Base-by-base conservation (phyloP, 2,329 filamentous ascomycete species). In the Penicillium expansum region DNA sequence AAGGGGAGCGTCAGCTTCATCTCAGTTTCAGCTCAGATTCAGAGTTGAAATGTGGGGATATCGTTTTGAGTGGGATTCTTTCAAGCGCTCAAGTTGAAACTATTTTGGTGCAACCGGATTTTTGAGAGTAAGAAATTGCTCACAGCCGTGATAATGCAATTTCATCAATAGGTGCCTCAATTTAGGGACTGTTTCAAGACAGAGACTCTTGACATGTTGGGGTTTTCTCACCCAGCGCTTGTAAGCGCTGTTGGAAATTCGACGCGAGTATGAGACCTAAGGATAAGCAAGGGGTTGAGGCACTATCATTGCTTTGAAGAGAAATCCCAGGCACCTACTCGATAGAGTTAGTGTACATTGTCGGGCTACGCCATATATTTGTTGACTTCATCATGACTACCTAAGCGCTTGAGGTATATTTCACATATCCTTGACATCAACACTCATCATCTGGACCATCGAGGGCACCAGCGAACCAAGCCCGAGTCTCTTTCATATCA, bases 341-440 rank as follows among this genome's bases (percentile, higher is more conserved):
- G 18, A 39, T 14, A 22, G 5, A 13, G 2, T 41, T 16, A 13
- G 14, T 10, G 4, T 41, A 5, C 2, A 4, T 11, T 18, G 2
- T 2, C 13, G 7, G 20, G 20, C 8, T 24, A 24, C 13, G 13
- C 20, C 38, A 24, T 41, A 22, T 14, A 22, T 22, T 16, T 41
- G 13, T 24, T 39, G 5, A 20, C 10, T 41, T 22, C 20, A 41
- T 14, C 4, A 16, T 8, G 20, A 24, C 14, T 41, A 13, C 38
- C 20, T 22, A 24, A 41, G 20, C 20, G 38, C 38, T 5, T 4
- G 8, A 16, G 27, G 11, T 24, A 64, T 29, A 47, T 50, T 55
- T 8, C 48, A 44, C 43, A 55, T 59, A 35, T 64, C 58, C 9
- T 56, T 42, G n/a, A 47, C 37, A 24, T 30, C 35, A 11, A 61